A percentile compares a stretch with the other conserved stretches of the same genome.
Conservation (phyloP, 164 flowering plant species). For the Aristolochia californica region DNA sequence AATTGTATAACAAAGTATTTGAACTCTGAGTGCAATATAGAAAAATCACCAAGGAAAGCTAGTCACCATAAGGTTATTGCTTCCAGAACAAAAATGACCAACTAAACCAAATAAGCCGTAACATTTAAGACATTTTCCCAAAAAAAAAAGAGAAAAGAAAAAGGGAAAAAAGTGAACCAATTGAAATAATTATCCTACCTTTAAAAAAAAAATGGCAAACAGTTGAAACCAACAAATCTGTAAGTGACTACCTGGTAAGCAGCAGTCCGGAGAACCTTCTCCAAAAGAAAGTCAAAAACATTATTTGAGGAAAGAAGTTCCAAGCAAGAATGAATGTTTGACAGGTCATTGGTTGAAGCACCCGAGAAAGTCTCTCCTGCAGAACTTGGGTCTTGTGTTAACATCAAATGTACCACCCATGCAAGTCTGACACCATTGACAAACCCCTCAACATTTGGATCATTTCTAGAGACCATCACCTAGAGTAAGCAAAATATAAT, state of each 20-base stretch:
- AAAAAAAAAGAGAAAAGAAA: too few relatives aligned
- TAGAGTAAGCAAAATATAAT: slow-evolving; percentile 15
- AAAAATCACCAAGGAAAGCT: too few relatives aligned
- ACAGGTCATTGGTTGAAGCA: slow-evolving; percentile 42
- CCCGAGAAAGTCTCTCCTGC: slow-evolving; percentile 38
- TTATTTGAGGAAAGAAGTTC: slow-evolving; percentile 63
- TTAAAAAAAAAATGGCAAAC: too few relatives aligned
- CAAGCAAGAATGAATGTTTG: slow-evolving; percentile 48
- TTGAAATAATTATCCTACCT: too few relatives aligned
- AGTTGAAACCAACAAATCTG: too few relatives aligned
- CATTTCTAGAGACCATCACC: slow-evolving; percentile 61
- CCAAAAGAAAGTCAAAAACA: slow-evolving; percentile 76
- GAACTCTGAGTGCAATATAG: too few relatives aligned
- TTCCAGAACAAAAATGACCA: too few relatives aligned
- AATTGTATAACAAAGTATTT: too few relatives aligned
- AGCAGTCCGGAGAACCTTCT: slow-evolving; percentile 74
- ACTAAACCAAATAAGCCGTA: too few relatives aligned
- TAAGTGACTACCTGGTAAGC: slow-evolving; percentile 65
- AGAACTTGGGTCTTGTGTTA: slow-evolving; percentile 46
- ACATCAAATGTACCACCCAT: slow-evolving; percentile 83
- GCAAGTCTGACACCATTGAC: slow-evolving; percentile 67
- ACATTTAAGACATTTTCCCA: too few relatives aligned
- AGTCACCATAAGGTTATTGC: too few relatives aligned
- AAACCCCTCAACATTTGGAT: slow-evolving; percentile 63
- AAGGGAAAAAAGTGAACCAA: too few relatives aligned